Percentiles rank a stretch among this genome's conserved stretches.
phyloP scores from a whole-genome alignment of 352 stramenopile genomes.

The Globisporangium spinosum region DNA sequence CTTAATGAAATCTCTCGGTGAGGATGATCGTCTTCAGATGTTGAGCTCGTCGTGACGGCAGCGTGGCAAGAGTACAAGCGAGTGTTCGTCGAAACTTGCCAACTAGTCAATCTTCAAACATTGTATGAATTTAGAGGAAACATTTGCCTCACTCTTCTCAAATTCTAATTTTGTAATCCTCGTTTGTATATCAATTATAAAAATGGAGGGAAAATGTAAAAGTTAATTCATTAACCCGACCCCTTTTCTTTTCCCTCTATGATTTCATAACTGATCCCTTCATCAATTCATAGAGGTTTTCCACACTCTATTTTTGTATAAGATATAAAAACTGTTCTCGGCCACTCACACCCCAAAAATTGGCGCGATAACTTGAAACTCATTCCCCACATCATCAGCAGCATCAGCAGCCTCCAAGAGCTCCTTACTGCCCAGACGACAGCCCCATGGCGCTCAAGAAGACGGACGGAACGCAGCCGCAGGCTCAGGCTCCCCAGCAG shows the following conservation, averaged over 20 bases:
- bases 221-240: not conserved
- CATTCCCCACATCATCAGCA: not conserved
- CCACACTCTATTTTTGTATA: constrained; percentile 14
- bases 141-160: no score
- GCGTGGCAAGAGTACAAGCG: no score
- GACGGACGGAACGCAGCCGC: not conserved
- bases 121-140: no score
- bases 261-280: constrained; percentile 4
- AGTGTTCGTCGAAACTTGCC: no score
- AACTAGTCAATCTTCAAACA: no score
- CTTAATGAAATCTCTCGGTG: no score
- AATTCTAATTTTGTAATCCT: no score
- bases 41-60: no score
- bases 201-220: no score
- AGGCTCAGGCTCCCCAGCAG: not conserved
- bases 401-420: not conserved
- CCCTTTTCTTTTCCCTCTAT: not conserved
- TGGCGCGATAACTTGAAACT: constrained; percentile 7
- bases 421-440: not conserved
- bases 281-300: constrained; percentile 11
- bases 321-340: constrained; percentile 12
- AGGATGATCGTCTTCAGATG: no score
- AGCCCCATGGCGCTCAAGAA: constrained; percentile 4
- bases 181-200: no score
- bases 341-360: not conserved